Percentiles rank a stretch among this genome's conserved stretches.
phyloP scores from a whole-genome alignment of 352 stramenopile species.

The Phytophthora kernoviae region DNA sequence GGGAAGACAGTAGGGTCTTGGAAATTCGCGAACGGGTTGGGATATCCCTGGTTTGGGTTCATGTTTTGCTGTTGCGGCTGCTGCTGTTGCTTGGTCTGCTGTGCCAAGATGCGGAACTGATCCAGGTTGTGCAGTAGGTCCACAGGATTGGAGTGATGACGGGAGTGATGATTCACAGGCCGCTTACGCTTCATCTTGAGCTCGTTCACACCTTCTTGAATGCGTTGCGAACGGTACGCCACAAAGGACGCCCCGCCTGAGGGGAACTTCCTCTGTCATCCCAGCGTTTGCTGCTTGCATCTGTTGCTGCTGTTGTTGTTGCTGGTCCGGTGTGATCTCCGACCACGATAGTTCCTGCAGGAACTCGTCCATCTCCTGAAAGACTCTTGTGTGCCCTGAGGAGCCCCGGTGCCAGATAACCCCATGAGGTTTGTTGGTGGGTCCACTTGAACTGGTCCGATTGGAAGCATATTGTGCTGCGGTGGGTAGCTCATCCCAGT shows the following conservation, averaged over 20 bases:
- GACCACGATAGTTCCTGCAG: conserved; percentile 52
- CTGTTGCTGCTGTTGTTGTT: conserved; percentile 18
- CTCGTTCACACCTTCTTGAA: conserved; percentile 68
- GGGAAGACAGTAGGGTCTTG: conserved; percentile 37
- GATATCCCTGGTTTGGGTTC: conserved; percentile 31
- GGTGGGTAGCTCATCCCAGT: conserved; percentile 21
- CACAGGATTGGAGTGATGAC: conserved; percentile 80
- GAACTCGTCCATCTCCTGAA: conserved; percentile 68
- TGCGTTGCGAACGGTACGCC: conserved; percentile 63
- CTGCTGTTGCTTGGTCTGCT: conserved; percentile 60
- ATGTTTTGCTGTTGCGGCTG: conserved; percentile 45
- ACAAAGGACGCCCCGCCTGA: conserved; percentile 34
- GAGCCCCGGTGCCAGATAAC: conserved; percentile 13
- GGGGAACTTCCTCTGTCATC: conserved; percentile 11
- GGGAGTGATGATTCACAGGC: conserved; percentile 52
- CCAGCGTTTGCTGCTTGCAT: conserved; percentile 6
- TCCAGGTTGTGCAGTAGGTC: conserved; percentile 78
- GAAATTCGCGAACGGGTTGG: conserved; percentile 41
- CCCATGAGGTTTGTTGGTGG: conserved; percentile 27
- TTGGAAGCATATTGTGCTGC: conserved; percentile 38
- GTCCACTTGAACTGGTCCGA: conserved; percentile 36
- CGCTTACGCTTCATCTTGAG: conserved; percentile 86
- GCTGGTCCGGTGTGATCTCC: conserved; percentile 32
- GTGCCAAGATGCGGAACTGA: conserved; percentile 67
- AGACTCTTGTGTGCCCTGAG: conserved; percentile 23